Conservation (phyloP, 768 basidiomycete species). For the Boletus rubropictus region DNA sequence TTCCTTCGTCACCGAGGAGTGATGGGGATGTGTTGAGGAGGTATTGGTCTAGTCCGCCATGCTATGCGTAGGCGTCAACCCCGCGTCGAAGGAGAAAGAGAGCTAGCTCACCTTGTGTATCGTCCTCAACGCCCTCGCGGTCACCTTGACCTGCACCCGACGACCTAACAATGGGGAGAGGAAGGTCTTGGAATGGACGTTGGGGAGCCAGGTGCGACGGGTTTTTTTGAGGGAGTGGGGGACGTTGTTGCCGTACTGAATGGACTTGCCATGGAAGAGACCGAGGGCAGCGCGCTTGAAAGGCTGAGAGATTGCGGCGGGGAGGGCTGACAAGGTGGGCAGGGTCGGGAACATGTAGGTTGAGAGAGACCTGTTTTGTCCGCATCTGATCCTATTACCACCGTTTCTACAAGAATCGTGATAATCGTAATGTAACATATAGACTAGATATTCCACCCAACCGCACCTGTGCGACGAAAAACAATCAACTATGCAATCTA, state of each 20-base stretch:
- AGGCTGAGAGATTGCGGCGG: slow-evolving; percentile 47
- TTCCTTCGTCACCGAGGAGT: slow-evolving; percentile 36
- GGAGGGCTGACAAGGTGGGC: slow-evolving; percentile 15
- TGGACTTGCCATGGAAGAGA: slow-evolving; percentile 77
- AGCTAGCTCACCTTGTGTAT: slow-evolving; percentile 58
- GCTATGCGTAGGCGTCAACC: slow-evolving; percentile 30
- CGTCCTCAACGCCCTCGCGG: slow-evolving; percentile 69
- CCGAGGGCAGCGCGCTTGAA: slow-evolving; percentile 80
- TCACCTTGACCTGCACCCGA: slow-evolving; percentile 61
- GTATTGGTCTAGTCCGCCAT: slow-evolving; percentile 71
- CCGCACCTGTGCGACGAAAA: too few species aligned
- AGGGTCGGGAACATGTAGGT: slow-evolving; percentile 27
- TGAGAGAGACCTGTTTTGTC: too few species aligned
- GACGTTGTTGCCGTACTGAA: slow-evolving; percentile 82
- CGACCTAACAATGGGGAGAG: slow-evolving; percentile 59
- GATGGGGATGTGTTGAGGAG: slow-evolving; percentile 43
- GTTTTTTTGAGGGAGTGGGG: slow-evolving; percentile 88
- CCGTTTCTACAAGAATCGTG: too few species aligned
- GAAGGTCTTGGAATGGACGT: slow-evolving; percentile 73
- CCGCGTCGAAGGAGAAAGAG: neutral
- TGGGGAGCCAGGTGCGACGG: slow-evolving; percentile 82
- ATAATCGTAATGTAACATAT: too few species aligned
- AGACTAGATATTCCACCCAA: too few species aligned
- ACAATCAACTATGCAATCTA: too few species aligned
- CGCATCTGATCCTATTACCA: too few species aligned